Evolutionary conservation across 768 basidiomycete genomes (phyloP), one percentile per base, ranked within the genome.

Genomic region (Cystofilobasidium bisporidii): DNA sequence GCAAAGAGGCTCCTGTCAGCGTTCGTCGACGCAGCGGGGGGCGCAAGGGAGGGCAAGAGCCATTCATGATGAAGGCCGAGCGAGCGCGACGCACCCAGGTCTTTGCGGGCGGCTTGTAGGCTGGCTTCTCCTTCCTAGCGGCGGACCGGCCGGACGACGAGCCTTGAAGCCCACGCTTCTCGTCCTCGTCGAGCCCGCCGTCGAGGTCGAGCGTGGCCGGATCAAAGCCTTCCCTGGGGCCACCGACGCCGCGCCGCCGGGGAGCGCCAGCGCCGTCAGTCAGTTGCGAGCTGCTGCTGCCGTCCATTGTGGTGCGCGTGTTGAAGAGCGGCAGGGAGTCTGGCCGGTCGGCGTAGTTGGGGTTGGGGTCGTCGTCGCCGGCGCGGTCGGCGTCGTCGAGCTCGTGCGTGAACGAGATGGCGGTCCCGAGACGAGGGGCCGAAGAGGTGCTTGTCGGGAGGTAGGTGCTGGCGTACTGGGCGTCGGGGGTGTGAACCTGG

Each of bases 31-130:
- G 6, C 36, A 36, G 28, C 1, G 22, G 15, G 20, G 18, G 33
- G 9, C 8, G 11, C 2, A 3, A 40, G 22, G 10, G 24, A 9
- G 26, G 24, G 28, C 22, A 17, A 18, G 14, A 1, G n/a, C 41
- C 11, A 18, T 20, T 12, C 5, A 40, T 4, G 36, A 32, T 36
- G 41, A 33, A n/a, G 40, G n/a, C 5, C 18, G 40, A 57, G 24
- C 18, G 64, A 17, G 8, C 12, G 17, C n/a, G 40, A 68, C 67
- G 32, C 41, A 68, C 67, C 67, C 67, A 68, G 24, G 61, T 68
- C 61, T 68, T 68, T 0, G 67, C 53, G 9, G 61, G 61, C 24
- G 67, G 67, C 32, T 47, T 56, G 55, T 58, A 68, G 5, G 67
- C 67, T 2, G 67, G 67, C 40, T 61, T 61, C 56, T 58, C 61